Base-by-base conservation (phyloP, 2,329 filamentous ascomycete species). In the Rosellinia necatrix region DNA sequence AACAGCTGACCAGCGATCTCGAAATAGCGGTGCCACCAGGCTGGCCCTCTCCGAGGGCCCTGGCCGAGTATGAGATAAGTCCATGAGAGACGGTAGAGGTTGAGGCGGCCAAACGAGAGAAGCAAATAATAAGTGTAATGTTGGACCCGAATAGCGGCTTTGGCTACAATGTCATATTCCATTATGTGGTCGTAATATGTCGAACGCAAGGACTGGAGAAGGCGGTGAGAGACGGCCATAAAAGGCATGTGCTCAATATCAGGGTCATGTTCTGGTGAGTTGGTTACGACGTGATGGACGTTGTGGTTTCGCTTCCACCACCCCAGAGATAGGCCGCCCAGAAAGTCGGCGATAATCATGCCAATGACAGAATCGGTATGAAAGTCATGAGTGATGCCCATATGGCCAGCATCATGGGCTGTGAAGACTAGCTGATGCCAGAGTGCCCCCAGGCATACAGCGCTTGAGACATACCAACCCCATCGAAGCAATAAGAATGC, bases 281-380 rank as follows among this genome's bases (percentile, higher is more conserved):
- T 97, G 15, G 94, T 97, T 49, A 97, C 89, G 64, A 97, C 92
- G 69, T 97, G 93, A 71, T 97, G 93, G 7, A 97, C 92, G 69
- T 97, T 97, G 74, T 97, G 93, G 71, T 87, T 97, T 59, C 86
- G 83, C 75, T 97, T 97, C 93, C 94, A 99, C 94, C 94, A 99
- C 40, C 93, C 91, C 50, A 96, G 76, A 22, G 91, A 96, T 29
- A 99, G 75, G 0, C 94, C 94, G 32, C 94, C 94, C 17, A 94
- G 77, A 66, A 89, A 97, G 71, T 96, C 89, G 49, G 92, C 92
- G 67, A 97, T 89, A 62, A 96, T 76, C 68, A 97, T 96, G 44
- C 91, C 93, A 60, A 99, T 91, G 44, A 89, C 80, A 1, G 88
- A 89, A 72, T 99, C 94, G 32, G 85, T 75, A 46, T 89, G 86